Base-by-base conservation (phyloP, 179 eudicot species). In the Beta corolliflora region DNA sequence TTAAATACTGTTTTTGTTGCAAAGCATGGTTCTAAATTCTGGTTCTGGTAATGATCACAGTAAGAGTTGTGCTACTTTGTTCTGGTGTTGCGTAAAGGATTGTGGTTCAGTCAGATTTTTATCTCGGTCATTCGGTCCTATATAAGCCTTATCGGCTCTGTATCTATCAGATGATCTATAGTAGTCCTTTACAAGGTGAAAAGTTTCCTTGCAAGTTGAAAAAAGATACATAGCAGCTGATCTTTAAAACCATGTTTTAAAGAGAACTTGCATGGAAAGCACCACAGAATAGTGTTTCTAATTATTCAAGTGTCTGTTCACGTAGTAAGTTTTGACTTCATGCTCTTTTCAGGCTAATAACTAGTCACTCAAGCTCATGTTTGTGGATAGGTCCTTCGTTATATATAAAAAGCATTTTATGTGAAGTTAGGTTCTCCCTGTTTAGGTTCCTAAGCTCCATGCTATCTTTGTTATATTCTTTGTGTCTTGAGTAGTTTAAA, bases 321-420 rank as follows among this genome's bases (percentile, higher is more conserved):
- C 6, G 23, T 50, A 41, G 41, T n/a, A n/a, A 12, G 18, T n/a
- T 71, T 48, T 71, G 18, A 48, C 36, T n/a, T 71, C 23, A 69
- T 41, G 73, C 53, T 41, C 23, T 41, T 69, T 10, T 5, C 13
- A 41, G 23, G 73, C 73, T 69, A 41, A 41, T 44, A 44, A 5
- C 73, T 41, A 56, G 48, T 70, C 0, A 48, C 9, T 48, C 52
- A 48, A 36, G 55, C 9, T 46, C 74, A 9, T 10, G 11, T n/a
- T 7, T 70, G 54, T 70, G 0, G 48, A 19, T 21, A 71, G 12
- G 59, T 71, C 58, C 19, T 71, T 71, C 23, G 41, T 5, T 71
- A 71, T 56, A 71, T 48, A 71, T 52, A 71, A 11, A 36, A 21
- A 71, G 75, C 58, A 71, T 48, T 52, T 31, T 10, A 14, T 72